Evolutionary conservation across 495 filamentous ascomycete genomes (phyloP).

Genomic region (Penicillium tannophilum): DNA sequence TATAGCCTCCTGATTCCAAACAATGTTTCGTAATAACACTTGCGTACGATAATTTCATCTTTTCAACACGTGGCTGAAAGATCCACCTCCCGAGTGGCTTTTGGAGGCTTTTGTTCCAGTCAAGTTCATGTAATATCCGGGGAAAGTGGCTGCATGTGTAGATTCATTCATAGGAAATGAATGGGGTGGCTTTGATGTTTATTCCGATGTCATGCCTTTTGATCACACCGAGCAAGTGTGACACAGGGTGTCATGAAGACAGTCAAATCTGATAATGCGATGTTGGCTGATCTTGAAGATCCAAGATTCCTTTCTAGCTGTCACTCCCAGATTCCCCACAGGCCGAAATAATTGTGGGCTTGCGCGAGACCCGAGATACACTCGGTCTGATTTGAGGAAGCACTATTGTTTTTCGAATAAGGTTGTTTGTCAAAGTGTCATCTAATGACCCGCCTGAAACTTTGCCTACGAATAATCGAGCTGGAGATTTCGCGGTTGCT

Average conservation of each 20-base stretch:
- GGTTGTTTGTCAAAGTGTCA: neutral
- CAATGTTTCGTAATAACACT: neutral
- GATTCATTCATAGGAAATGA: too few relatives aligned
- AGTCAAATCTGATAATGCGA: neutral
- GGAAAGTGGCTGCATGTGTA: neutral
- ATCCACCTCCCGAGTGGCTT: neutral
- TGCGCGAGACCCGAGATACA: neutral
- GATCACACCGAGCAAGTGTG: too few relatives aligned
- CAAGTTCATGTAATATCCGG: neutral
- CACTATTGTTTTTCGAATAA: neutral
- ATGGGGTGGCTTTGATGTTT: too few relatives aligned
- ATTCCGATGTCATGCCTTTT: too few relatives aligned
- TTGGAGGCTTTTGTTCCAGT: neutral
- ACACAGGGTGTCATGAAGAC: too few relatives aligned
- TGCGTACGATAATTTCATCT: neutral
- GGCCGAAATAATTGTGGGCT: neutral
- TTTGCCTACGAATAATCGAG: neutral
- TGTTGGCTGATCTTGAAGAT: too few relatives aligned
- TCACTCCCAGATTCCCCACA: neutral
- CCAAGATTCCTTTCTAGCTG: too few relatives aligned
- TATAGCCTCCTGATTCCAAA: neutral
- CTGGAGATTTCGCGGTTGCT: too few relatives aligned
- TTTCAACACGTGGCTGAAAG: neutral
- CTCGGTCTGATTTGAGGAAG: neutral
- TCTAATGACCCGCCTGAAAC: neutral